Conservation (phyloP, 768 basidiomycete species). For the Mycena kentingensis region DNA sequence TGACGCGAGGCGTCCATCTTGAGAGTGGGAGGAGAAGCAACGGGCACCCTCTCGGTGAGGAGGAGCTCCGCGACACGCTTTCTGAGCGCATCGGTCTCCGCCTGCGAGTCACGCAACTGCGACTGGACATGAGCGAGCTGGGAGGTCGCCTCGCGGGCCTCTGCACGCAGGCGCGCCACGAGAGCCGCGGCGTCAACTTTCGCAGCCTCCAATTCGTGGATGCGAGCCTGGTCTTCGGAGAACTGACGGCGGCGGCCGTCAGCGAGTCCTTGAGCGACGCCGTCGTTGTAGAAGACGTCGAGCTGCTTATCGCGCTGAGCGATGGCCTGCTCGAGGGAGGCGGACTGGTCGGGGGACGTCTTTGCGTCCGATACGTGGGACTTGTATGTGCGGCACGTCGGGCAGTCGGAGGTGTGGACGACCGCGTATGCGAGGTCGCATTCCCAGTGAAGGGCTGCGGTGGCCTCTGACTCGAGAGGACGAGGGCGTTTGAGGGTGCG, state of each 20-base stretch:
- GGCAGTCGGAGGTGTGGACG: conserved; percentile 42
- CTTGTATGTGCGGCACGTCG: conserved; percentile 40
- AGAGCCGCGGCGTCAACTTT: conserved; percentile 27
- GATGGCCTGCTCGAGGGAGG: conserved; percentile 43
- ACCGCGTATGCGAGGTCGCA: conserved; percentile 42
- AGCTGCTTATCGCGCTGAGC: conserved; percentile 40
- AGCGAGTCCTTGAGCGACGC: conserved; percentile 39
- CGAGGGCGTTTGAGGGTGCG: conserved; percentile 18
- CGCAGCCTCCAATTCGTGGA: conserved; percentile 36
- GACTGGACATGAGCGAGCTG: conserved; percentile 23
- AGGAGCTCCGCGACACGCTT: conserved; percentile 24
- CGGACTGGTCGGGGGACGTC: conserved; percentile 35
- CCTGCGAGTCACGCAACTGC: conserved; percentile 35
- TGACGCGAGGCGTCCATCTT: no score
- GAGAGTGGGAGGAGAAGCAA: background rate
- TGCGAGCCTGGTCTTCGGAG: conserved; percentile 37
- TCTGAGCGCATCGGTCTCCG: conserved; percentile 35
- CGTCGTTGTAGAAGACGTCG: conserved; percentile 42
- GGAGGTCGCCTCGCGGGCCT: conserved; percentile 34
- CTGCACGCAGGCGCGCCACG: conserved; percentile 29
- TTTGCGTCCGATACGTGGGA: conserved; percentile 42
- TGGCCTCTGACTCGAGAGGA: conserved; percentile 6
- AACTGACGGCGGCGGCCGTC: conserved; percentile 45
- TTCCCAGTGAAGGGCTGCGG: conserved; percentile 37
- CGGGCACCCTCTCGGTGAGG: conserved; percentile 10